Evolutionary conservation across 768 basidiomycete species (phyloP).

Genomic region (Inosperma sp.): DNA sequence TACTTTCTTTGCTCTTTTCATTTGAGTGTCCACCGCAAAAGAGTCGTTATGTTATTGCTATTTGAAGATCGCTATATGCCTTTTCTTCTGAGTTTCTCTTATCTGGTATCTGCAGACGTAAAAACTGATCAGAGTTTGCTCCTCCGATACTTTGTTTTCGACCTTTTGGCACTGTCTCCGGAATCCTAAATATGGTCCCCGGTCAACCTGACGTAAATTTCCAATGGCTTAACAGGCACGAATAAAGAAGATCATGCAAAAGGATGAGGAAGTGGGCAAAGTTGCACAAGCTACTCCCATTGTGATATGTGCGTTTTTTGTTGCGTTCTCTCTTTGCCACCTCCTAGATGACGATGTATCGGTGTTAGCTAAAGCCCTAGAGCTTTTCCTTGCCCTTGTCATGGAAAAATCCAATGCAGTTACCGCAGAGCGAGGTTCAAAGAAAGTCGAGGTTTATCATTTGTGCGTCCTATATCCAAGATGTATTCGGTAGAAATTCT

Average conservation of each 20-base stretch:
- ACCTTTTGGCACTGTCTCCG: too few species aligned
- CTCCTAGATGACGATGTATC: neutral
- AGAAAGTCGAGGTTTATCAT: conserved; percentile 90
- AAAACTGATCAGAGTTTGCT: too few species aligned
- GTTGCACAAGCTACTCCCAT: conserved; percentile 95
- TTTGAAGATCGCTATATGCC: conserved; percentile 1
- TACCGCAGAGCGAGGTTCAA: conserved; percentile 70
- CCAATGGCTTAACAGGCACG: too few species aligned
- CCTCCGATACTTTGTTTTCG: too few species aligned
- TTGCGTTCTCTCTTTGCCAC: neutral
- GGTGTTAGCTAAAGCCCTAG: conserved; percentile 83
- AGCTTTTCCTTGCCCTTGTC: conserved; percentile 83
- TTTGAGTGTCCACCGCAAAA: neutral
- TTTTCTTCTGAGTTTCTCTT: conserved; percentile 4
- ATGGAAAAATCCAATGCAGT: conserved; percentile 81
- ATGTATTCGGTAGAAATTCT: neutral
- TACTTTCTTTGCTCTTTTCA: conserved; percentile 1
- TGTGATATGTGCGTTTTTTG: conserved; percentile 74
- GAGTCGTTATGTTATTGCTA: neutral
- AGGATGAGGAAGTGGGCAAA: conserved; percentile 98
- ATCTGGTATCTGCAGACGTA: too few species aligned
- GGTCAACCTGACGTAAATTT: neutral
- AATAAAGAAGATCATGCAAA: conserved; percentile 99
- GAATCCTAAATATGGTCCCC: neutral
- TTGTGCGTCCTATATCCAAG: conserved; percentile 54